Conservation (phyloP, 1,284 basidiomycete genomes). For the Cryptococcus depauperatus region DNA sequence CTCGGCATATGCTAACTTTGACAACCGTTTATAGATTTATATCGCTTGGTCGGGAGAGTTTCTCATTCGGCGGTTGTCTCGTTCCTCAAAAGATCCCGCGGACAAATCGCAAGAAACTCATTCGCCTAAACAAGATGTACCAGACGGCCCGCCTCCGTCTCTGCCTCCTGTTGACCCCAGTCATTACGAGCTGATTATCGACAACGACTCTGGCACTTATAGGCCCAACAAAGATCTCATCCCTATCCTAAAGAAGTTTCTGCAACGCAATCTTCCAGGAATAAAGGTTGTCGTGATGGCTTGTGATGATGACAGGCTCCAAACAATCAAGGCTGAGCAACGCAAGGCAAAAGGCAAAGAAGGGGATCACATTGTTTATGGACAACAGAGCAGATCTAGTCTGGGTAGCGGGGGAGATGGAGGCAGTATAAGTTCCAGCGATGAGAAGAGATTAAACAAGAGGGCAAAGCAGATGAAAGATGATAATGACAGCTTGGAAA, state of each 20-base stretch:
- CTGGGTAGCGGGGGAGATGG: constrained; percentile 12
- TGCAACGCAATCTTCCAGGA: constrained; percentile 60
- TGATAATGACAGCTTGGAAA: constrained; percentile 2
- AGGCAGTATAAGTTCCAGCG: constrained; percentile 26
- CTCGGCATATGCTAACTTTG: neutral
- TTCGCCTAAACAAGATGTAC: constrained; percentile 33
- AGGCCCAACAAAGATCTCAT: constrained; percentile 47
- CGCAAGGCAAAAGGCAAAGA: constrained; percentile 27
- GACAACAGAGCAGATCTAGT: constrained; percentile 19
- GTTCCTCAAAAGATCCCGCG: constrained; percentile 26
- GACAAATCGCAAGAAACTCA: constrained; percentile 28
- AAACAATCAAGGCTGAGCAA: constrained; percentile 37
- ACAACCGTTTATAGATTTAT: constrained; percentile 23
- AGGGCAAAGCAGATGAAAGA: constrained; percentile 11
- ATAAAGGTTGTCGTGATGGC: constrained; percentile 54
- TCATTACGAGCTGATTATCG: constrained; percentile 50
- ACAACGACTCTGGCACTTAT: constrained; percentile 52
- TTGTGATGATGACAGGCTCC: constrained; percentile 52
- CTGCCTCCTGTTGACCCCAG: constrained; percentile 32
- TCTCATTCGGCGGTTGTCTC: constrained; percentile 26
- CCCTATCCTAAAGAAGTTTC: constrained; percentile 43
- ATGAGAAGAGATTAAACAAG: constrained; percentile 27
- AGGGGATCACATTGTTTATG: constrained; percentile 27
- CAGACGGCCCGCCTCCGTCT: constrained; percentile 22
- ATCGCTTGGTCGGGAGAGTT: constrained; percentile 42